Evolutionary conservation across 1,139 yeast genomes (phyloP).

Genomic region (Blastobotrys persicus): DNA sequence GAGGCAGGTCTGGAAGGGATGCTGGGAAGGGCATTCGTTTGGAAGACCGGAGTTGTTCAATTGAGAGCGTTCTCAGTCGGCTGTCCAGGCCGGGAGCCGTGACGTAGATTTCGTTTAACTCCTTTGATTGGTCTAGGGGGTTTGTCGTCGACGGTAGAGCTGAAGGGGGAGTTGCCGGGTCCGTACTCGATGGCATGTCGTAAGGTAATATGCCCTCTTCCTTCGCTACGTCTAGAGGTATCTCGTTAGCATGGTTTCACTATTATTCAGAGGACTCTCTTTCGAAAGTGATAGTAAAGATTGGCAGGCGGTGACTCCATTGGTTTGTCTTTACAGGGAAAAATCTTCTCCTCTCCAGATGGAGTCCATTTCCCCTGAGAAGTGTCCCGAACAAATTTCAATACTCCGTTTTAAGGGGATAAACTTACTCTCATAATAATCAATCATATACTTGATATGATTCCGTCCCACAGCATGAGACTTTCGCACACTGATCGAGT

Average conservation of each 20-base stretch:
- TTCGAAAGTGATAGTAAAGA: too few relatives aligned
- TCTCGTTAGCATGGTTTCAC: constrained; percentile 11
- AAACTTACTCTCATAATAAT: constrained; percentile 61
- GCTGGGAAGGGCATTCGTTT: constrained; percentile 27
- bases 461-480: constrained; percentile 79
- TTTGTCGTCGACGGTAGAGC: constrained; percentile 15
- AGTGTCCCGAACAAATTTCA: too few relatives aligned
- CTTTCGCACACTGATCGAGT: constrained; percentile 80
- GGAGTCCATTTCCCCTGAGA: too few relatives aligned
- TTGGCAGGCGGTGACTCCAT: too few relatives aligned
- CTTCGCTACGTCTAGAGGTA: constrained; percentile 25
- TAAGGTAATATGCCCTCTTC: constrained; percentile 30
- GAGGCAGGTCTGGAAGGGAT: constrained; percentile 24
- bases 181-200: constrained; percentile 21
- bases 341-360: too few relatives aligned
- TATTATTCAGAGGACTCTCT: too few relatives aligned
- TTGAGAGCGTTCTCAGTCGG: not conserved
- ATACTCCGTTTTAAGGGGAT: too few relatives aligned
- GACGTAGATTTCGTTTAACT: constrained; percentile 19
- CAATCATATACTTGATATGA: constrained; percentile 71
- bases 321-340: too few relatives aligned
- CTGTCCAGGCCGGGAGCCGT: constrained; percentile 27
- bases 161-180: constrained; percentile 12
- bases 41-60: constrained; percentile 6
- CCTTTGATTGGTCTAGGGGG: constrained; percentile 25